Conservation (phyloP, 176 grass and related monocot genomes). For the Lolium perenne region DNA sequence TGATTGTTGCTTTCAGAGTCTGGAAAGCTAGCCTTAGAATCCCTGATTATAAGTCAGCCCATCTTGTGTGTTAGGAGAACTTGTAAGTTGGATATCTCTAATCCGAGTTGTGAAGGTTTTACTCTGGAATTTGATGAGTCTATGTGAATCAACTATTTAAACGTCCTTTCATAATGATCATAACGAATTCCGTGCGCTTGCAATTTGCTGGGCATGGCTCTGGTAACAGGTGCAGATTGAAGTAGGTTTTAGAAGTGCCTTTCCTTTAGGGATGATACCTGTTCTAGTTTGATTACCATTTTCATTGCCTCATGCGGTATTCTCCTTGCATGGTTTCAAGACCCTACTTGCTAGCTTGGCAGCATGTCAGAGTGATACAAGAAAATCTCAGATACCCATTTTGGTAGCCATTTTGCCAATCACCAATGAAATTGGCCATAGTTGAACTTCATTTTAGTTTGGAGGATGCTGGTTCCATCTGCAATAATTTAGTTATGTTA, state of each 20-base stretch:
- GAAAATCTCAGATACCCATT: not conserved
- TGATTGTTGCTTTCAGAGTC: not conserved
- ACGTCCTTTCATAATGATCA: slow-evolving; percentile 3
- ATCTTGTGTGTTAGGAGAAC: slow-evolving; percentile 10
- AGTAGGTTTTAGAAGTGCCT: slow-evolving; percentile 1
- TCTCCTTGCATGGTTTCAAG: slow-evolving; percentile 4
- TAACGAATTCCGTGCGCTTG: not conserved
- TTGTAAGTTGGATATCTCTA: not conserved
- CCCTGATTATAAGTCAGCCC: not conserved
- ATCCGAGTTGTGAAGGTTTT: not conserved
- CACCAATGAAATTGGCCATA: not conserved
- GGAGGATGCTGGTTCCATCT: not conserved
- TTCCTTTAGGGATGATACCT: not conserved
- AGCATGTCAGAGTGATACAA: not conserved
- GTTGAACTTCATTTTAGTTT: not conserved
- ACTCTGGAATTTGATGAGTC: not conserved
- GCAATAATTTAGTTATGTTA: too few relatives aligned
- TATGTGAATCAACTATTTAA: slow-evolving; percentile 23
- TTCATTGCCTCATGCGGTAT: not conserved
- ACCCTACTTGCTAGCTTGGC: not conserved
- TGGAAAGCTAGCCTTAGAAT: not conserved
- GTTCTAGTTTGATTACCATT: not conserved
- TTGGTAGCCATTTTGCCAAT: not conserved
- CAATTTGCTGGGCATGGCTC: not conserved
- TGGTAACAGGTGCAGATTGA: not conserved